Percentiles rank a stretch among this genome's conserved stretches.
Conservation (phyloP, 768 basidiomycete species). For the Trametes gibbosa region DNA sequence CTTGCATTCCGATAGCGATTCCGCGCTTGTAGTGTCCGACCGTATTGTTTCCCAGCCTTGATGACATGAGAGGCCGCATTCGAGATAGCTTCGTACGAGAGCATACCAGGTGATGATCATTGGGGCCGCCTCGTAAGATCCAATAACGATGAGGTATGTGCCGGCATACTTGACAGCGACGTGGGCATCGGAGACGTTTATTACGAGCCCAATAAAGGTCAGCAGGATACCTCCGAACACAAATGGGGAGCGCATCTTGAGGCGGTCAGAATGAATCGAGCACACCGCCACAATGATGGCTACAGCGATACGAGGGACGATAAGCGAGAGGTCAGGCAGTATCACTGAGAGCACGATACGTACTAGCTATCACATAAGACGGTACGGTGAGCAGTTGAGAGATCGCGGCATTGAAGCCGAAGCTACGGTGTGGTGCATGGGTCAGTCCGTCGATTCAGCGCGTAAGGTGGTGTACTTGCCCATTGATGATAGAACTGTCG, state of each 20-base stretch:
- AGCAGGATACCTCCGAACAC: conserved; percentile 50
- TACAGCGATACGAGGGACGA: conserved; percentile 21
- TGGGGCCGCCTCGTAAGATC: conserved; percentile 60
- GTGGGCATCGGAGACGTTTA: conserved; percentile 56
- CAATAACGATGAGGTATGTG: conserved; percentile 64
- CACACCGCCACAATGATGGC: conserved; percentile 51
- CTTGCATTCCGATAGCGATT: conserved; percentile 64
- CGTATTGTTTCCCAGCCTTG: conserved; percentile 54
- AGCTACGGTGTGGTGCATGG: conserved; percentile 43
- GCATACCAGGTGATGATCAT: conserved; percentile 55
- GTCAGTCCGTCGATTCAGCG: background rate
- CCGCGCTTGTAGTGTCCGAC: conserved; percentile 70
- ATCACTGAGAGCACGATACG: conserved; percentile 18
- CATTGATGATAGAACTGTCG: conserved; percentile 56
- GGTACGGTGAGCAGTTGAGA: conserved; percentile 69
- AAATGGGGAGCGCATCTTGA: conserved; percentile 55
- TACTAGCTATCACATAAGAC: conserved; percentile 54
- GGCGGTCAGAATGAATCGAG: conserved; percentile 57
- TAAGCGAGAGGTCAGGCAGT: background rate
- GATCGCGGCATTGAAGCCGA: conserved; percentile 54
- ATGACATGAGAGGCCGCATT: background rate
- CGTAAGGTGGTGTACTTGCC: conserved; percentile 30
- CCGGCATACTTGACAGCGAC: conserved; percentile 68
- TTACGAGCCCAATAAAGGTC: conserved; percentile 56
- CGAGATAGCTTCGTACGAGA: background rate